Evolutionary conservation across 75 land plant species (phyloP).

Genomic region (Picea glauca): DNA sequence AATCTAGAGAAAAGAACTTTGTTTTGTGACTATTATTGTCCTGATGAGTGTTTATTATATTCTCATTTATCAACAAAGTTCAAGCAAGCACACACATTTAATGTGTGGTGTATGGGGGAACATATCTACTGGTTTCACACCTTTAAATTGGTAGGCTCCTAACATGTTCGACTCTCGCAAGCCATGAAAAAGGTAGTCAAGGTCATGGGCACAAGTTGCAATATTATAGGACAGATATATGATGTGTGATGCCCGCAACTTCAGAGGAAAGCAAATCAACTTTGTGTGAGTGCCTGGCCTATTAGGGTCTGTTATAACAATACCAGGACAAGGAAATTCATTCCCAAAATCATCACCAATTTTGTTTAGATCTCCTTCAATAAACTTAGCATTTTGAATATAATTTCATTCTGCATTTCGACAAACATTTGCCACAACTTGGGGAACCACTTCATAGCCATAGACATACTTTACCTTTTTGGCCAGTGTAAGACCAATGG

Average conservation of each 20-base stretch:
- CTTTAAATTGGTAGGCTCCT: constrained; percentile 56
- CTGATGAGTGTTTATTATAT: too few species aligned
- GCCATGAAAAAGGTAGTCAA: constrained; percentile 79
- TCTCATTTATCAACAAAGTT: constrained; percentile 18
- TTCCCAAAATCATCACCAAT: constrained; percentile 65
- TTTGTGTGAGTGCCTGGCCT: constrained; percentile 90
- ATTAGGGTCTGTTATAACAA: constrained; percentile 93
- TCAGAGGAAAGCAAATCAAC: constrained; percentile 65
- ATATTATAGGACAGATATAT: constrained; percentile 92
- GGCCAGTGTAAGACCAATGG: constrained; percentile 87
- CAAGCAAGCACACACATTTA: constrained; percentile 79
- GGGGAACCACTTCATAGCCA: constrained; percentile 84
- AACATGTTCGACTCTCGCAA: constrained; percentile 38
- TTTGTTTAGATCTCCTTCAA: constrained; percentile 90
- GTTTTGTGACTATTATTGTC: too few species aligned
- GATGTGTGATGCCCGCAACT: constrained; percentile 51
- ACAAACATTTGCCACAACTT: constrained; percentile 76
- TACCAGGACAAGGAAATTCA: constrained; percentile 74
- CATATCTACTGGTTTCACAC: constrained; percentile 93
- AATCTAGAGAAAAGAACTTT: too few species aligned
- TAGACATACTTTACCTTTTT: constrained; percentile 87
- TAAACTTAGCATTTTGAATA: constrained; percentile 83
- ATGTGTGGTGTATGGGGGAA: constrained; percentile 97
- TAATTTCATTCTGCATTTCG: constrained; percentile 68
- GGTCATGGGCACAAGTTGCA: constrained; percentile 90